Base-by-base conservation (phyloP, 1,284 basidiomycete species). In the Cryptococcus sp. region DNA sequence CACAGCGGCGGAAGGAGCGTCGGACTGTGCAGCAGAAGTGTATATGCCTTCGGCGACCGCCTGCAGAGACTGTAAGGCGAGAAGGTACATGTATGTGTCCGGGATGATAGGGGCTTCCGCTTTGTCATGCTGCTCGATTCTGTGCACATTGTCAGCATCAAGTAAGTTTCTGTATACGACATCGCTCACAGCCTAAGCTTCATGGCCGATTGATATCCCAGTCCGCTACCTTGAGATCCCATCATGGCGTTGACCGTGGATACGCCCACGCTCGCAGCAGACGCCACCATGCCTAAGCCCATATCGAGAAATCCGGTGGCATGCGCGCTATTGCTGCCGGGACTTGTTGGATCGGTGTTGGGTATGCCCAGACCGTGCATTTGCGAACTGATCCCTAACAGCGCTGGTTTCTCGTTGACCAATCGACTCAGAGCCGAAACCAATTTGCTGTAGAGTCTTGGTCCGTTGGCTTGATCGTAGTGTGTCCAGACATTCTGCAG, bases 101-200 rank as follows among this genome's bases (percentile, higher is more conserved):
- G 93, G 93, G 50, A 95, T 91, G 0, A 85, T 82, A 0, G 96
- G 96, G 0, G 94, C 87, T 68, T 99, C 96, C 0, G 91, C 88
- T 78, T 99, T 96, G 80, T 97, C 93, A 17, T 95, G 85, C 74
- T 96, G 93, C 72, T 97, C 93, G 67, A 97, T 95, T 71, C 93
- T 94, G 65, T 22, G 42, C 23, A 43, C 30, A 30, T 17, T 17
- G 8, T 38, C 54, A 41, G 50, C 59, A 43, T 35, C 58, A 11
- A n/a, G 20, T 16, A 19, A 19, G 5, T 35, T 48, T 35, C 42
- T 3, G 15, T 41, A 16, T 63, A 56, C 58, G 62, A 57, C 27
- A 16, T 40, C 7, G 70, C 85, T 57, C 66, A 91, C 88, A 90
- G 90, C 73, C 91, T 90, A 35, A 93, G 75, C 74, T 92, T 93